Conservation (phyloP, 1,284 basidiomycete genomes). For the Sparassis latifolia region DNA sequence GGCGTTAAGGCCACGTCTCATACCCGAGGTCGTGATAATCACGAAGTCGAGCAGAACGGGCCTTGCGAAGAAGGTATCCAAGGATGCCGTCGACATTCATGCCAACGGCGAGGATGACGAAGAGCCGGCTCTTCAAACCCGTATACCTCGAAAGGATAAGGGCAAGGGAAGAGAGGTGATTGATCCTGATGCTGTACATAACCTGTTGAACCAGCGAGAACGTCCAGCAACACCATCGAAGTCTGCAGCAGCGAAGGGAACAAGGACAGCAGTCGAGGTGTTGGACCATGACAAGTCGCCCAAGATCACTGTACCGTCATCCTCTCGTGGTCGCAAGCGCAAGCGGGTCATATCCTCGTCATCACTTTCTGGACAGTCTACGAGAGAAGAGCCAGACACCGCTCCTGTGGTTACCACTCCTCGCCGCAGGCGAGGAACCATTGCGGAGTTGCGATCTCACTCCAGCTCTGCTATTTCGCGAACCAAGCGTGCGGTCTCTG, state of each 20-base stretch:
- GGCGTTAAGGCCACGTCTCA: background rate
- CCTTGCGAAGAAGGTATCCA: too few species aligned
- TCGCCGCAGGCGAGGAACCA: too few species aligned
- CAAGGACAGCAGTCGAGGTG: background rate
- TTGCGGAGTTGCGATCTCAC: too few species aligned
- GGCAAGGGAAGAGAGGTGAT: conserved; percentile 11
- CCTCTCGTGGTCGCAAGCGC: conserved; percentile 14
- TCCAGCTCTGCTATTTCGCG: too few species aligned
- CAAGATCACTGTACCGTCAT: background rate
- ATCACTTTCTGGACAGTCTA: conserved; percentile 9
- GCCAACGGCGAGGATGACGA: background rate
- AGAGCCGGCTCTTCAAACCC: conserved; percentile 1
- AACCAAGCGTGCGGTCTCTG: too few species aligned
- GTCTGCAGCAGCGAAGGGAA: background rate
- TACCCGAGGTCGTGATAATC: conserved; percentile 10
- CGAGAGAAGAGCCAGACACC: conserved; percentile 9
- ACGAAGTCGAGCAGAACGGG: too few species aligned
- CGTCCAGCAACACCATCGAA: background rate
- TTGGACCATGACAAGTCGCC: background rate
- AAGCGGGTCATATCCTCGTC: conserved; percentile 17
- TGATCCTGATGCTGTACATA: background rate
- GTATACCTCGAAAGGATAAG: conserved; percentile 7
- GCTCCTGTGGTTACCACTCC: conserved; percentile 1
- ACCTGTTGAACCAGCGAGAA: background rate
- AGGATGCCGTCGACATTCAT: too few species aligned